Evolutionary conservation across 352 stramenopile genomes (phyloP).

Genomic region (Phytophthora boehmeriae): DNA sequence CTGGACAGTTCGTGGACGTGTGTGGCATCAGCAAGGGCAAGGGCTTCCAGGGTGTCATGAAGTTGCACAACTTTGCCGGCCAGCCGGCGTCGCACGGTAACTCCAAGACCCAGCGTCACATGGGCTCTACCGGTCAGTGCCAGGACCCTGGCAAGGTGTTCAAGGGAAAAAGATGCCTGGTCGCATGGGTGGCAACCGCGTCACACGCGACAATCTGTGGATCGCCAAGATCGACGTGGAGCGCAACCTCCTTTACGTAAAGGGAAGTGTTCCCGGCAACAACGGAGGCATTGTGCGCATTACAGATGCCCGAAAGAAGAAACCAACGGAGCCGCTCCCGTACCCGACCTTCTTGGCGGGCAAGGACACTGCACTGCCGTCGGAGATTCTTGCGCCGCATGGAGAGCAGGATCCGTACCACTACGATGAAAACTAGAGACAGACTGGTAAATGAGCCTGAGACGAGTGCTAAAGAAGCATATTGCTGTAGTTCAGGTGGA

Average conservation of each 20-base stretch:
- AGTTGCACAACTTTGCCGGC: conserved; percentile 97
- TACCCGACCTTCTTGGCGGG: conserved; percentile 81
- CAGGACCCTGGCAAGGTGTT: conserved; percentile 98
- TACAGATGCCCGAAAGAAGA: conserved; percentile 91
- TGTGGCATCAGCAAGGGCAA: conserved; percentile 93
- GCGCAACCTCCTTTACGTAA: conserved; percentile 94
- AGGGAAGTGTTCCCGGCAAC: conserved; percentile 92
- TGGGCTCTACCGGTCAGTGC: conserved; percentile 97
- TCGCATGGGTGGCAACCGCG: conserved; percentile 93
- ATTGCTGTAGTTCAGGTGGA: background rate
- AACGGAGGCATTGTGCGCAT: conserved; percentile 88
- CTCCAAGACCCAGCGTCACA: conserved; percentile 96
- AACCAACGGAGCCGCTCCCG: conserved; percentile 54
- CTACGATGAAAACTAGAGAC: conserved; percentile 82
- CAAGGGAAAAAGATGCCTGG: conserved; percentile 99
- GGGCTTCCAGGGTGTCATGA: conserved; percentile 97
- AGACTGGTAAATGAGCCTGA: conserved; percentile 12
- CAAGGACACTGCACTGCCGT: conserved; percentile 55
- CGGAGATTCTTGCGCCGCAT: conserved; percentile 79
- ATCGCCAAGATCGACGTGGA: conserved; percentile 92
- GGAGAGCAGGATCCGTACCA: conserved; percentile 82
- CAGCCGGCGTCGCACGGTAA: conserved; percentile 98
- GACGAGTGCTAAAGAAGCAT: background rate
- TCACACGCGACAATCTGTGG: conserved; percentile 97
- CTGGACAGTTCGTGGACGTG: conserved; percentile 98